phyloP scores from a whole-genome alignment of 306 rosid species.

The Dalbergia cochinchinensis region DNA sequence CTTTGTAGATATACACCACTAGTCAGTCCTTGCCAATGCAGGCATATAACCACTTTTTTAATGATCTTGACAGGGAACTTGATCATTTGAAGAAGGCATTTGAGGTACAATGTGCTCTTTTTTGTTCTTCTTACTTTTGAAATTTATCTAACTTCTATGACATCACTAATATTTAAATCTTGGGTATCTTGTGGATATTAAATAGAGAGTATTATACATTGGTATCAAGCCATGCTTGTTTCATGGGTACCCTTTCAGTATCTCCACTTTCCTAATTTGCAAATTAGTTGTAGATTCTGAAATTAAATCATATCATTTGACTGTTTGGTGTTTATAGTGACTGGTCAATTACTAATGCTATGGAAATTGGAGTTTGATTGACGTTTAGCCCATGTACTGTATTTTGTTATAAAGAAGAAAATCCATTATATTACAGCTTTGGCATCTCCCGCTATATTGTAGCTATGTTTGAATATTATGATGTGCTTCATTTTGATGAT shows the following conservation, averaged over 20 bases:
- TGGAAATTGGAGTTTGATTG: neutral
- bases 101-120: constrained; percentile 61
- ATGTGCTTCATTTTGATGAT: neutral
- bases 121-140: neutral
- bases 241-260: neutral
- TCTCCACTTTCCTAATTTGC: constrained; percentile 1
- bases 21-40: constrained; percentile 96
- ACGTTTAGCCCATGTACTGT: constrained; percentile 6
- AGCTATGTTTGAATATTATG: neutral
- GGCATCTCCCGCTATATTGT: neutral
- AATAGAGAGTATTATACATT: neutral
- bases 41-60: constrained; percentile 92
- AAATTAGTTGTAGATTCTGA: constrained; percentile 15
- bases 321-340: neutral
- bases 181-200: neutral
- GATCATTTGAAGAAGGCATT: constrained; percentile 76
- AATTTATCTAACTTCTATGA: neutral
- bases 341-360: neutral
- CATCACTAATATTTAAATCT: neutral
- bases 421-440: neutral
- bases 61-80: constrained; percentile 89
- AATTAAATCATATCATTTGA: constrained; percentile 18
- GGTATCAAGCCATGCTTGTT: neutral
- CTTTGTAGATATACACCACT: constrained; percentile 84
- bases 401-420: neutral